These are phyloP conservation scores for Naegleria gruberi DNA, from an alignment of 208 protist genomes.

Conservation along the genomic window DNA sequence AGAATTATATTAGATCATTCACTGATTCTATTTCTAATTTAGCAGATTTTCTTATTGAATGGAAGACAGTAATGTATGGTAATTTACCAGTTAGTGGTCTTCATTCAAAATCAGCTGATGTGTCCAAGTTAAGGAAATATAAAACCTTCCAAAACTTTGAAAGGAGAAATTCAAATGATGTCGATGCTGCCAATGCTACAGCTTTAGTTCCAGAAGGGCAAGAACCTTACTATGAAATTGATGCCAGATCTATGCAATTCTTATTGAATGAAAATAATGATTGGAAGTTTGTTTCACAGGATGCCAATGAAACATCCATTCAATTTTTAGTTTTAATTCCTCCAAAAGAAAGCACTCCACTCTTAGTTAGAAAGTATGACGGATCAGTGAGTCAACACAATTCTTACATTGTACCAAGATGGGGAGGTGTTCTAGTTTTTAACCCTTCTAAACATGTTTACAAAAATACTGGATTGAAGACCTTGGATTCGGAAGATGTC, in stretches of 20 bases:
- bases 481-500: not conserved
- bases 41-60: not conserved
- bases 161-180: not conserved
- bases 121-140: not conserved
- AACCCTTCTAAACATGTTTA: not conserved
- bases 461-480: not conserved
- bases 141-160: not conserved
- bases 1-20: not conserved
- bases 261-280: slow-evolving; percentile 15
- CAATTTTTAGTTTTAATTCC: not conserved
- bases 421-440: not conserved
- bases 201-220: too few relatives aligned
- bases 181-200: not conserved
- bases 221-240: not conserved
- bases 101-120: not conserved
- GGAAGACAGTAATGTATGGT: not conserved
- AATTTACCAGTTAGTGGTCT: not conserved
- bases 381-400: not conserved
- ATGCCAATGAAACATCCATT: not conserved
- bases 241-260: not conserved
- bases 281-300: not conserved
- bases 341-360: not conserved
- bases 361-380: not conserved
- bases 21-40: not conserved
- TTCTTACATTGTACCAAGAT: slow-evolving; percentile 14